Percentiles rank a stretch among this genome's conserved stretches.
phyloP scores from a whole-genome alignment of 2,329 filamentous ascomycete species.

The Cryphonectria japonica region DNA sequence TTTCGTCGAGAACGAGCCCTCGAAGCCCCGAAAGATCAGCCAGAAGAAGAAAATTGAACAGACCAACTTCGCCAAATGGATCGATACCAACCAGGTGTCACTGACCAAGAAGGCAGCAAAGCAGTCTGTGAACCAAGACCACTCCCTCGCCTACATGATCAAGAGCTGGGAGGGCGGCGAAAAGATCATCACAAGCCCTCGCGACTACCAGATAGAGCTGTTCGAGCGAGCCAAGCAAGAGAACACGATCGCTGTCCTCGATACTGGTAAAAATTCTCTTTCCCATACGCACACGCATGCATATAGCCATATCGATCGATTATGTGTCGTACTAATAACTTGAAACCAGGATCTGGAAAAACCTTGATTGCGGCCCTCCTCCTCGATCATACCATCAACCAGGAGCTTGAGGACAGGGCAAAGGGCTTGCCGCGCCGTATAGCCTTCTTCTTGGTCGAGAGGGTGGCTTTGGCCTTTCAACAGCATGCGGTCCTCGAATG shows the following conservation, averaged over 20 bases:
- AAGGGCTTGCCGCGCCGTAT: constrained; percentile 64
- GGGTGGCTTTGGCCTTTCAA: constrained; percentile 87
- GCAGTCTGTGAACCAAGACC: constrained; percentile 33
- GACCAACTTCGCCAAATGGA: constrained; percentile 52
- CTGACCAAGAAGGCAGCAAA: constrained; percentile 40
- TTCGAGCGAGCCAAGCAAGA: constrained; percentile 83
- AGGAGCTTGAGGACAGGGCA: constrained; percentile 73
- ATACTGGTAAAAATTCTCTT: constrained; percentile 66
- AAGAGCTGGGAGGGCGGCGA: constrained; percentile 44
- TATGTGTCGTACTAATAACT: constrained; percentile 24
- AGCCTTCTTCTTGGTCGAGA: constrained; percentile 89
- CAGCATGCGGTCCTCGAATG: constrained; percentile 80
- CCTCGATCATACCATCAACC: constrained; percentile 73
- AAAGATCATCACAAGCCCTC: constrained; percentile 73
- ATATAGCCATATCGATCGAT: background rate
- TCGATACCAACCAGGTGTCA: constrained; percentile 42
- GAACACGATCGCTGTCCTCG: constrained; percentile 91
- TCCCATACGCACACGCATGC: background rate
- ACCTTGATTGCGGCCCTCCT: constrained; percentile 93
- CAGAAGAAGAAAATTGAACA: constrained; percentile 55
- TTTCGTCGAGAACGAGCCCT: constrained; percentile 35
- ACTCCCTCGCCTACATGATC: constrained; percentile 41
- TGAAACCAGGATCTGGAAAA: constrained; percentile 77
- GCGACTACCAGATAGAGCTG: constrained; percentile 90
- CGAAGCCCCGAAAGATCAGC: constrained; percentile 44